Evolutionary conservation across 1,284 basidiomycete genomes (phyloP), one percentile per base, ranked within the genome.

Genomic region (Marasmius tenuissimus): DNA sequence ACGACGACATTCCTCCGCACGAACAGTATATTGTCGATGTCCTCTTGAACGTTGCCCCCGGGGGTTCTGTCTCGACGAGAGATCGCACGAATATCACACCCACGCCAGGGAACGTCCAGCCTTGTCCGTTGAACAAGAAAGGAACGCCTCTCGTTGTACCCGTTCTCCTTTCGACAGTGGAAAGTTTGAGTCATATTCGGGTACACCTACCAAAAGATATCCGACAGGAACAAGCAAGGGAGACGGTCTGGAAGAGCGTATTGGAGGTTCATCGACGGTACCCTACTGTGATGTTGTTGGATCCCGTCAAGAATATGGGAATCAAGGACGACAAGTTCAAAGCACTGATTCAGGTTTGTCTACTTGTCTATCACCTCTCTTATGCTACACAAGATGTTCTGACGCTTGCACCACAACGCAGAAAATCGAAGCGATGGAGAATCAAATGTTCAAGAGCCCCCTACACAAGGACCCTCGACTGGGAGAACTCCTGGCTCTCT

Each of bases 301-400:
- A 99, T 73, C 97, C 97, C 0, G 82, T 98, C 58, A 85, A 94
- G 69, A 96, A 98, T 74, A 97, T 99, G 96, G 91, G 91, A 34
- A 98, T 99, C 73, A 93, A 92, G 65, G 97, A 99, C 71, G 92
- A 94, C 45, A 92, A 91, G 65, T 99, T 99, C 79, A 87, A 88
- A 70, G 88, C 89, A 60, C 83, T 99, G 3, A 83, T 97, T 59
- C 86, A 92, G 76, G 94, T 93, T 75, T 67, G 70, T 69, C 33
- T 22, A 54, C 22, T 18, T 7, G 59, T 51, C 12, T 20, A 27
- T 27, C 27, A 4, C 27, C 27, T 27, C 27, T 27, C 27, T 27
- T 27, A 27, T 27, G 27, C 27, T 60, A 59, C 42, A n/a, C 22
- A 5, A 7, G 34, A 22, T 38, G 20, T 11, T 45, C 48, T 45